Conservation (phyloP, 1,284 basidiomycete species). For the Fomitopsis pinicola region DNA sequence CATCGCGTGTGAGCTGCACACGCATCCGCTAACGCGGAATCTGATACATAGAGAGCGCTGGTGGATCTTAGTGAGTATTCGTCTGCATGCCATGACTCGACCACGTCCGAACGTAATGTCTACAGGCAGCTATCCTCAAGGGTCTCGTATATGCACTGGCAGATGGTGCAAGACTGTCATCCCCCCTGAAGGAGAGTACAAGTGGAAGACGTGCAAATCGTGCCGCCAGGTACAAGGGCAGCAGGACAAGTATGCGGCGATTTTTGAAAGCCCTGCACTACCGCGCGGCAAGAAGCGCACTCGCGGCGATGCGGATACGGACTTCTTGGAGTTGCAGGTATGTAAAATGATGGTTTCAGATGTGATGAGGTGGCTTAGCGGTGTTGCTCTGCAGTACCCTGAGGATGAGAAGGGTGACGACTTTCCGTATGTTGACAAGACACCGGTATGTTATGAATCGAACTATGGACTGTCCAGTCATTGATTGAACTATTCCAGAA, state of each 20-base stretch:
- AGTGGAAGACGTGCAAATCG: constrained; percentile 31
- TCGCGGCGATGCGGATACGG: not conserved
- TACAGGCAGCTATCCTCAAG: not conserved
- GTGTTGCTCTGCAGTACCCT: not conserved
- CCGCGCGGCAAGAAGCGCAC: not conserved
- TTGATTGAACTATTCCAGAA: constrained; percentile 17
- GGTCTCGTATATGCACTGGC: constrained; percentile 28
- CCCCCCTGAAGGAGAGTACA: constrained; percentile 30
- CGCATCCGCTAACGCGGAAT: not conserved
- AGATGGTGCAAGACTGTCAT: constrained; percentile 32
- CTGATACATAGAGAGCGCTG: not conserved
- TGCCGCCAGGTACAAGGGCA: constrained; percentile 24
- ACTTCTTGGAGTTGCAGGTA: not conserved
- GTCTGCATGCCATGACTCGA: not conserved
- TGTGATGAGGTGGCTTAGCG: not conserved
- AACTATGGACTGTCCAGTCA: not conserved
- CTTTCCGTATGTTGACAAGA: not conserved
- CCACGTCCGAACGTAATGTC: not conserved
- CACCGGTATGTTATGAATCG: not conserved
- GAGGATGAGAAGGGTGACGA: not conserved
- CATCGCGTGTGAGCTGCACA: not conserved
- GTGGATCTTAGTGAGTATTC: constrained; percentile 20
- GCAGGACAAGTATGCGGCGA: not conserved
- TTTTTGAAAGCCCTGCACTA: not conserved
- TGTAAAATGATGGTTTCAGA: not conserved